These are phyloP conservation scores for Chloropicon primus DNA, from an alignment of 139 green algal species.

Conservation along the genomic window DNA sequence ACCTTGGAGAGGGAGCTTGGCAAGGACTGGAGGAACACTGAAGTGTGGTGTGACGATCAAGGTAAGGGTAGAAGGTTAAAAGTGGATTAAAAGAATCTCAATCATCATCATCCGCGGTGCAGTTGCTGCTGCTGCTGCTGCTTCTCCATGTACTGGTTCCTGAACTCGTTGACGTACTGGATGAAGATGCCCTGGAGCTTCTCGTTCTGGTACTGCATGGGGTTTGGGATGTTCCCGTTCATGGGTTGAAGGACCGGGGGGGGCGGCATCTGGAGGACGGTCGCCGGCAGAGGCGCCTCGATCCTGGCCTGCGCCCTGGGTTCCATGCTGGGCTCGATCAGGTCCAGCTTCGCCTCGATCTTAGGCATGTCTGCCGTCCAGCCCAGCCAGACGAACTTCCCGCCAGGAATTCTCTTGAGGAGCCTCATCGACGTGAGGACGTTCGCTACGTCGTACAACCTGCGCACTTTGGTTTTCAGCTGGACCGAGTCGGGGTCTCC, in stretches of 20 bases:
- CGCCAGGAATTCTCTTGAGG: conserved; percentile 23
- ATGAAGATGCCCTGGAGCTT: not conserved
- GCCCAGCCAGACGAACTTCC: not conserved
- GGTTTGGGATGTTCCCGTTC: not conserved
- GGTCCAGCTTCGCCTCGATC: not conserved
- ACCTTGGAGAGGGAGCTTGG: conserved; percentile 1
- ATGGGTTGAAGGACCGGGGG: not conserved
- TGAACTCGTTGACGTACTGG: conserved; percentile 1
- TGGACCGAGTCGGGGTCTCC: conserved; percentile 16
- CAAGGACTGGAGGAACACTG: not conserved
- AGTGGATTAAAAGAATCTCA: too few species aligned
- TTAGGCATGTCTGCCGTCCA: not conserved
- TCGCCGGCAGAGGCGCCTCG: not conserved
- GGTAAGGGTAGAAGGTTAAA: too few species aligned
- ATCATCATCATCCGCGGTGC: too few species aligned
- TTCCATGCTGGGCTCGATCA: not conserved
- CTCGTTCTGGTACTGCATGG: conserved; percentile 1
- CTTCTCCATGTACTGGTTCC: not conserved
- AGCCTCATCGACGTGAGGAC: conserved; percentile 25
- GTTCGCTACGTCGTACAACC: conserved; percentile 67
- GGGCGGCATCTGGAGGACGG: not conserved
- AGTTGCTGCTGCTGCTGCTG: not conserved
- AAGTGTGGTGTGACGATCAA: too few species aligned
- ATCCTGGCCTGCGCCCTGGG: not conserved
- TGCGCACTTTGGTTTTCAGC: conserved; percentile 43